phyloP scores from a whole-genome alignment of 1,284 basidiomycete genomes.

The Coniferiporia sulphurascens region DNA sequence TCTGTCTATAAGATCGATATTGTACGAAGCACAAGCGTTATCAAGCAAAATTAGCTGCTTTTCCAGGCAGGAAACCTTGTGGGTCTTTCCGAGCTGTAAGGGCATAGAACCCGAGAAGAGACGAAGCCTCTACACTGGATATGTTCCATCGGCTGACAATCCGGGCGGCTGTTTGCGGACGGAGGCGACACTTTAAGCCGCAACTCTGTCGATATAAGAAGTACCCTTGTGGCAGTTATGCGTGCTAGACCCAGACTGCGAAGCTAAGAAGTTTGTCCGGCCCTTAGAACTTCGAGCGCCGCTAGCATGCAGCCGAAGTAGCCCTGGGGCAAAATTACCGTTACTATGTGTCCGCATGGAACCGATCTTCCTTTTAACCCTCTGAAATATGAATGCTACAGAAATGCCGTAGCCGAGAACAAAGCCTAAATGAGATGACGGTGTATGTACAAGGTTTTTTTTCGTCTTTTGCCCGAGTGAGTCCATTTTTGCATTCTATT shows the following conservation, averaged over 20 bases:
- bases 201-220: background rate
- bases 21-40: background rate
- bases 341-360: background rate
- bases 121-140: background rate
- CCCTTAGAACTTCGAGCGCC: background rate
- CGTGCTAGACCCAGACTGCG: background rate
- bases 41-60: background rate
- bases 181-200: background rate
- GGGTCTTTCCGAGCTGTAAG: background rate
- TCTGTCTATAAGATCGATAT: background rate
- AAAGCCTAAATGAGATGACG: background rate
- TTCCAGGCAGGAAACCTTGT: background rate
- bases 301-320: background rate
- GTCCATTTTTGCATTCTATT: background rate
- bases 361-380: background rate
- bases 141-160: background rate
- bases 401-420: background rate
- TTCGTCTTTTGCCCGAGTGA: background rate
- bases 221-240: background rate
- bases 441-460: background rate
- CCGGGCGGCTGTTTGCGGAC: background rate
- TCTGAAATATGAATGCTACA: background rate
- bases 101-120: background rate
- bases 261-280: background rate
- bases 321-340: background rate